Base-by-base conservation (phyloP, 768 basidiomycete species). In the Coprinopsis cinerea region DNA sequence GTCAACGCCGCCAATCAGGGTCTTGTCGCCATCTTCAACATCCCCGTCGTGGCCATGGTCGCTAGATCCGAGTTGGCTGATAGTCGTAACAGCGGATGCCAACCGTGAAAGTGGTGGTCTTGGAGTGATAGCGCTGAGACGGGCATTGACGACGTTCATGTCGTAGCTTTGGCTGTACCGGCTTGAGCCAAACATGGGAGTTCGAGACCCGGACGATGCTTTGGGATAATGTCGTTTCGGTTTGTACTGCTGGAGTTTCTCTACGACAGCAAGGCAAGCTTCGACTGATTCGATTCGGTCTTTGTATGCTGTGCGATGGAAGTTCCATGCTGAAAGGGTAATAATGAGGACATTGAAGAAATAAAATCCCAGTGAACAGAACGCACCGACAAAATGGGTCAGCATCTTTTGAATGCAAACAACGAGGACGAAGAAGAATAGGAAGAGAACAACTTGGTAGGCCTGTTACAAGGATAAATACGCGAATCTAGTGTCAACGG, bases 231-330 rank as follows among this genome's bases (percentile, higher is more conserved):
- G 6, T 20, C 18, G 28, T 60, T 75, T 67, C 13, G 87, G 87
- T 15, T 76, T 77, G 61, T 85, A 85, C 43, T 75, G 65, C 25
- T 85, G 80, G 15, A 90, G 74, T 53, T 73, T 73, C 62, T 90
- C 88, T 47, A 90, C 76, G 35, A 79, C 79, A 2, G 61, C 61
- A 2, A 88, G 71, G 1, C 81, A 70, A 34, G 70, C 64, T 49
- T 70, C 65, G 4, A 88, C 74, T n/a, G 69, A 66, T 9, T 78
- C 73, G 3, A 88, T 67, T 43, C 88, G 85, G 27, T 90, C 88
- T 56, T 73, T 75, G 61, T 81, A 91, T 9, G 88, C 88, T 2
- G 78, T 82, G n/a, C 73, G 78, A 61, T 90, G 87, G 64, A 91
- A 91, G 17, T 76, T 73, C 57, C 86, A 85, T 0, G 88, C 86